Evolutionary conservation across 306 rosid species (phyloP).

Genomic region (Trichosanthes cucumerina): DNA sequence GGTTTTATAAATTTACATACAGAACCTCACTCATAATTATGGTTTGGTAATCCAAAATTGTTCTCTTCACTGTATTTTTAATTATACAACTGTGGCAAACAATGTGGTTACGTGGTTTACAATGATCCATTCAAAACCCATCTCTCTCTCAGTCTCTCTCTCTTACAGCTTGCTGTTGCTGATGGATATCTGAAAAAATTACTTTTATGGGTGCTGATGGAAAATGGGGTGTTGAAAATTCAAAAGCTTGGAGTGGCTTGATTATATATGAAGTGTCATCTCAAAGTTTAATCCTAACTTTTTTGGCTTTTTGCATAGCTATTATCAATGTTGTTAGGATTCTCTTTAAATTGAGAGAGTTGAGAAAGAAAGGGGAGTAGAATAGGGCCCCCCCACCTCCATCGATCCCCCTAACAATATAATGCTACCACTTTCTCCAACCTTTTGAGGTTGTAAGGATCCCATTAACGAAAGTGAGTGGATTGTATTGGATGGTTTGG

Average conservation of each 20-base stretch:
- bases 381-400: constrained; percentile 10
- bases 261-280: background rate
- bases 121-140: background rate
- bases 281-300: background rate
- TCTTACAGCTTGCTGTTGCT: too few species aligned
- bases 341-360: background rate
- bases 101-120: background rate
- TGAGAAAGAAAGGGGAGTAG: background rate
- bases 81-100: background rate
- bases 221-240: background rate
- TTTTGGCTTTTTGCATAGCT: background rate
- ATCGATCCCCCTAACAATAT: background rate
- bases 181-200: background rate
- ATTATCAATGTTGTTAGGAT: background rate
- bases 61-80: background rate
- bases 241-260: background rate
- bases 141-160: background rate
- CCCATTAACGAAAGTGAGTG: constrained; percentile 9
- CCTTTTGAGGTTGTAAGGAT: constrained; percentile 1
- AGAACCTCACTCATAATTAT: background rate
- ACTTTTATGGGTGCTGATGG: background rate
- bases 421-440: constrained; percentile 8
- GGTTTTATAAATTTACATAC: background rate
- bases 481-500: constrained; percentile 4
- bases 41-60: too few species aligned